These are phyloP conservation scores for Dendrocalamus sinicus DNA, from an alignment of 176 grass and related monocot genomes.

Conservation along the genomic window DNA sequence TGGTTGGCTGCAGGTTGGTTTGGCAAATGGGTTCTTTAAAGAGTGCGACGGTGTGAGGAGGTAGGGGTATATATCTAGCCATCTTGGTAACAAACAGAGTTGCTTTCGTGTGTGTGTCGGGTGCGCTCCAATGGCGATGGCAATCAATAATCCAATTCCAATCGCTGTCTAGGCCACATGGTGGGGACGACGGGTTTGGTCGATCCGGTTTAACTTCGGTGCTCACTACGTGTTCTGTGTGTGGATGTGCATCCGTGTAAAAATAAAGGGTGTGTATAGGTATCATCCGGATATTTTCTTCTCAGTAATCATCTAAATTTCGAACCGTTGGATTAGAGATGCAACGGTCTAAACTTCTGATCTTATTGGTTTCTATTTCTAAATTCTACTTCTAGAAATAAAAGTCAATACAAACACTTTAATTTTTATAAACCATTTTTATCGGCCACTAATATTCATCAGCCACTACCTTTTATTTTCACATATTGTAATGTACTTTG, in stretches of 20 bases:
- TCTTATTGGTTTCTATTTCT: no score
- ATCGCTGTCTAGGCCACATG: slow-evolving; percentile 34
- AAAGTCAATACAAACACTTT: no score
- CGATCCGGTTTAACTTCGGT: neutral
- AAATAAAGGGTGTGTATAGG: no score
- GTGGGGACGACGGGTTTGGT: slow-evolving; percentile 32
- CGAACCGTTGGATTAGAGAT: no score
- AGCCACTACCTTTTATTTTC: no score
- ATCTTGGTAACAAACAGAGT: neutral
- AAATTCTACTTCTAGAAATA: no score
- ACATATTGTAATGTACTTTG: no score
- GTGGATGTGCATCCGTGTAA: neutral
- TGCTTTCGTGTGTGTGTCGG: neutral
- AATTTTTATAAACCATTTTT: no score
- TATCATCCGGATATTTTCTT: no score
- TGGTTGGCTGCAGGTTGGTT: slow-evolving; percentile 12
- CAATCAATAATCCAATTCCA: slow-evolving; percentile 11
- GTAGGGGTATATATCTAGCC: slow-evolving; percentile 6
- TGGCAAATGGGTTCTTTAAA: neutral
- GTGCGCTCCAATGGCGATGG: slow-evolving; percentile 12
- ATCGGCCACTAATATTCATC: no score
- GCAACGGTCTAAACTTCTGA: no score
- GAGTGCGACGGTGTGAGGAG: neutral
- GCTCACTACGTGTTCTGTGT: neutral
- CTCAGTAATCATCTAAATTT: no score